A percentile compares a stretch with the other conserved stretches of the same genome.
Conservation (phyloP, 169 alveolate species). For the Eimeria praecox region DNA sequence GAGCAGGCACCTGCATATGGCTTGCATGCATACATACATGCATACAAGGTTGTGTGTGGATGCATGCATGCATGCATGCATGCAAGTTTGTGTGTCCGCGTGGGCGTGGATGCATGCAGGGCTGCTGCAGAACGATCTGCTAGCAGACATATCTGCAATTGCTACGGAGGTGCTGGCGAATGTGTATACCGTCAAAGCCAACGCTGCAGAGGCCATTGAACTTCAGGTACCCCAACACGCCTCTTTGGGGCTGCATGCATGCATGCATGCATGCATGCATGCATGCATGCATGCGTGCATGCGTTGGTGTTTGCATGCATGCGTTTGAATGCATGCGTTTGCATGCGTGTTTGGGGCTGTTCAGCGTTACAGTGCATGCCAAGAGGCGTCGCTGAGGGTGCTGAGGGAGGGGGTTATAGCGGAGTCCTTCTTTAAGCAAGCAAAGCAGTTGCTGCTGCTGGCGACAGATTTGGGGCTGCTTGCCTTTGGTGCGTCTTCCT, state of each 20-base stretch:
- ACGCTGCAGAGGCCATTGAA: constrained; percentile 49
- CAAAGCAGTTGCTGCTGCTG: constrained; percentile 61
- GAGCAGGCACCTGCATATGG: too few relatives aligned
- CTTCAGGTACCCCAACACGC: neutral
- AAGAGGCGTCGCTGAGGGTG: constrained; percentile 62
- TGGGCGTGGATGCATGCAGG: constrained; percentile 53
- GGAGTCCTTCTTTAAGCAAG: constrained; percentile 48
- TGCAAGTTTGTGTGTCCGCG: too few relatives aligned
- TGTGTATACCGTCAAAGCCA: constrained; percentile 44
- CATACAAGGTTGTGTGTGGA: too few relatives aligned
- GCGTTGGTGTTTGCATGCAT: neutral
- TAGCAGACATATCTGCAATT: constrained; percentile 47
- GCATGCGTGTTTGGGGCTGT: neutral
- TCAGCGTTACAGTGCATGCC: constrained; percentile 63
- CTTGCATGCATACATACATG: too few relatives aligned
- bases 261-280: neutral
- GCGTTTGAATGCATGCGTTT: neutral
- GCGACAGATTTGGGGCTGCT: constrained; percentile 54
- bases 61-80: too few relatives aligned
- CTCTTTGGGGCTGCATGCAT: neutral
- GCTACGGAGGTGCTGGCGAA: constrained; percentile 74
- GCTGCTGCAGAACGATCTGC: constrained; percentile 66
- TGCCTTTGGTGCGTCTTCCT: constrained; percentile 19
- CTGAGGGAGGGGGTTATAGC: constrained; percentile 32
- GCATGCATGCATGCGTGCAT: constrained; percentile 10